Percentiles rank a stretch among this genome's conserved stretches.
Conservation (phyloP, 805 yeast species). For the Alloascoidea africana region DNA sequence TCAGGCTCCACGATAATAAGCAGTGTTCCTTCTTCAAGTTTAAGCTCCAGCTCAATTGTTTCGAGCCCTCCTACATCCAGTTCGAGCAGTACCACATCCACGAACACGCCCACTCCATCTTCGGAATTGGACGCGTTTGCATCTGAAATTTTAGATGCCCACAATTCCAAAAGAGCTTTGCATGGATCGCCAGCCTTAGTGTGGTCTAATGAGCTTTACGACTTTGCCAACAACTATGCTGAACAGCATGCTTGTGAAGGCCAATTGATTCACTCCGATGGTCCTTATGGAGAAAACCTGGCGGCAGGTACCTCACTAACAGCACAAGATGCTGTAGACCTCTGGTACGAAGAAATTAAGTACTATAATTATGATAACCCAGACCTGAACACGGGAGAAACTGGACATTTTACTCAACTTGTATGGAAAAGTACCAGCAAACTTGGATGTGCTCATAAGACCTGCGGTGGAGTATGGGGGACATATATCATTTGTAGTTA, state of each 20-base stretch:
- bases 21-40: too few relatives aligned
- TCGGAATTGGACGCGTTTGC: too few relatives aligned
- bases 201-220: slow-evolving; percentile 41
- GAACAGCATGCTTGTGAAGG: slow-evolving; percentile 40
- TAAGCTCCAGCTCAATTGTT: too few relatives aligned
- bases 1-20: too few relatives aligned
- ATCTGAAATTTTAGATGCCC: neutral
- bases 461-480: slow-evolving; percentile 37
- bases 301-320: slow-evolving; percentile 53
- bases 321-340: slow-evolving; percentile 29
- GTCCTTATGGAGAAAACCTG: slow-evolving; percentile 64
- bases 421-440: slow-evolving; percentile 51
- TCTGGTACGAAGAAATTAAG: slow-evolving; percentile 60
- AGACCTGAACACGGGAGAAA: slow-evolving; percentile 22
- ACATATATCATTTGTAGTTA: slow-evolving; percentile 64
- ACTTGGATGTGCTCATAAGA: slow-evolving; percentile 60
- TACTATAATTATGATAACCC: slow-evolving; percentile 36
- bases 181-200: slow-evolving; percentile 15
- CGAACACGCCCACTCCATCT: too few relatives aligned
- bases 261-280: slow-evolving; percentile 46
- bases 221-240: slow-evolving; percentile 43
- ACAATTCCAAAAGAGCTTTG: neutral
- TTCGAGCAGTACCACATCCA: too few relatives aligned
- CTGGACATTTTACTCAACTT: slow-evolving; percentile 77
- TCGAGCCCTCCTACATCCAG: too few relatives aligned